Percentiles rank a stretch among this genome's conserved stretches.
These are phyloP conservation scores for Goffeauzyma gilvescens DNA, from an alignment of 768 basidiomycete species.

Conservation along the genomic window DNA sequence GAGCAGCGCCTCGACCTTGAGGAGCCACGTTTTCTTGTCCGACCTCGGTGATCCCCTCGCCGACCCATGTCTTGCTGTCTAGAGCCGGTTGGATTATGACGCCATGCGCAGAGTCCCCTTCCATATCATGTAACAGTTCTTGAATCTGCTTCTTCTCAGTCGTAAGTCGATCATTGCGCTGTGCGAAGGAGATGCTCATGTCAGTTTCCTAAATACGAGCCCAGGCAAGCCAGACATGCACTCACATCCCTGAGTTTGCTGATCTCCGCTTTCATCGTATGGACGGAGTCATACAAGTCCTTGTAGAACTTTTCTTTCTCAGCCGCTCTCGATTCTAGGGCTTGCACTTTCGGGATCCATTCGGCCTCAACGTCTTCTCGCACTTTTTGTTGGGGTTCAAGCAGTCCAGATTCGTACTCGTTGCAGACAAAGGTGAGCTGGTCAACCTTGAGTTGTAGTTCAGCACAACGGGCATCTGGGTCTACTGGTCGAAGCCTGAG, in stretches of 20 bases:
- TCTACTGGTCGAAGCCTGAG: constrained; percentile 53
- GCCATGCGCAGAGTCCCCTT: too few species aligned
- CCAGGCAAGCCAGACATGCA: not conserved
- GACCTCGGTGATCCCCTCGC: too few species aligned
- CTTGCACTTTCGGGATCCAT: constrained; percentile 19
- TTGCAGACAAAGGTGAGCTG: constrained; percentile 43
- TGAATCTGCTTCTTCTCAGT: too few species aligned
- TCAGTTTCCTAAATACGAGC: too few species aligned
- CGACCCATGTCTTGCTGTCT: too few species aligned
- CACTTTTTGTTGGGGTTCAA: constrained; percentile 25
- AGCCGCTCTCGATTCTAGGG: constrained; percentile 13
- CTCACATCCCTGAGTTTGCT: constrained; percentile 9
- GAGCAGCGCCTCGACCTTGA: too few species aligned
- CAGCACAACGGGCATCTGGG: constrained; percentile 54
- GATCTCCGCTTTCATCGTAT: constrained; percentile 7
- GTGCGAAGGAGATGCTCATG: too few species aligned
- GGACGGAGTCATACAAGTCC: constrained; percentile 8
- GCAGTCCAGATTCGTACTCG: constrained; percentile 27
- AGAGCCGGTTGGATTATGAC: too few species aligned
- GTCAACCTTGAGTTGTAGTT: constrained; percentile 54
- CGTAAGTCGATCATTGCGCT: too few species aligned
- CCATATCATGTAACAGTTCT: too few species aligned
- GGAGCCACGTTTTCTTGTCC: too few species aligned
- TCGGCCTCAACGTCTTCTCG: constrained; percentile 30
- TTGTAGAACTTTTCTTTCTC: constrained; percentile 13